Base-by-base conservation (phyloP, 2,329 filamentous ascomycete genomes). In the Colletotrichum australisinense region DNA sequence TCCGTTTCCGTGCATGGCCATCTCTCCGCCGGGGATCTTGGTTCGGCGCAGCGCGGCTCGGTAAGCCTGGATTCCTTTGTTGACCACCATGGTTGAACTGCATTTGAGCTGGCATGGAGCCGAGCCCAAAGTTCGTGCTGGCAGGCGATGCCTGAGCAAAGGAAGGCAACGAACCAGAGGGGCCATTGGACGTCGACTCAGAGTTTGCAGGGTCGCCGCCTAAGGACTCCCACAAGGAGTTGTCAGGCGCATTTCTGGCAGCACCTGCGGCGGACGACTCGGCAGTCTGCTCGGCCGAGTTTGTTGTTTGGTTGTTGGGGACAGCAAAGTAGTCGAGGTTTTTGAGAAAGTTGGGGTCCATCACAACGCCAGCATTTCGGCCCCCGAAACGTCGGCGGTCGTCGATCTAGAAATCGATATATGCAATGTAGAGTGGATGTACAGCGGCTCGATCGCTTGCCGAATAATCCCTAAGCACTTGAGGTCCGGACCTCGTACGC, bases 1-100 rank as follows among this genome's bases (percentile, higher is more conserved):
- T 84, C 28, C 87, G 84, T 78, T 89, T 89, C 73, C 83, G 82
- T 30, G 87, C 85, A 73, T 86, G 87, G 2, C 80, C 80, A 24
- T 85, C 82, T 68, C 83, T 80, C 63, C 77, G 77, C 58, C 79
- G 81, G 32, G 79, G 81, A 12, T 63, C 42, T 35, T 57, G 32
- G n/a, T 53, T 32, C 42, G 59, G n/a, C 26, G 74, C 65, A 4
- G 62, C 52, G 26, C 68, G 55, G 11, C 57, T 71, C 19, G 73
- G 65, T 30, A 74, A 53, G 28, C 60, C 63, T 9, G 14, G n/a
- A 46, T 68, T 74, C n/a, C 63, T 63, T 12, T 52, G 74, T 62
- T 55, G 78, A 68, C 63, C 78, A 68, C 63, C 78, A 75, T 69
- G 77, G 76, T 74, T 38, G 76, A 66, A 74, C 22, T 63, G 26